Evolutionary conservation across 1,284 basidiomycete species (phyloP), one percentile per base, ranked within the genome.

Genomic region (Athelia sp.): DNA sequence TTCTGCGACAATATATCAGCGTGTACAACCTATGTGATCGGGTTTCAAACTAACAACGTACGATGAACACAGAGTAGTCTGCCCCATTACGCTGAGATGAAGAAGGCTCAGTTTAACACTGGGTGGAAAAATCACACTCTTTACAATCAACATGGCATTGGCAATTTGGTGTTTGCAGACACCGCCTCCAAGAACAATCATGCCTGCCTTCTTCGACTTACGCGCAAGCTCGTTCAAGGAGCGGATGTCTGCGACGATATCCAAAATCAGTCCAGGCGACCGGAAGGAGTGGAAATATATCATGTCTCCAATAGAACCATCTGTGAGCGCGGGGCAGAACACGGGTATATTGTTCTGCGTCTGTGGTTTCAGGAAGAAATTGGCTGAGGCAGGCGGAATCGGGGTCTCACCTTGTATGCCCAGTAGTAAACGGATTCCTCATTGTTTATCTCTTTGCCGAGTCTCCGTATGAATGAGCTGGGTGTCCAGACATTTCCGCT

Each of bases 141-240:
- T 62, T 65, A 96, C 94, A 63, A 99, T 98, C 19, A 99, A 74
- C 97, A 99, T 98, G 1, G 96, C 95, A 62, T 99, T 99, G 15
- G 95, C 95, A 51, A 99, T 98, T 64, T 99, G 97, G 66, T 99
- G 97, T 69, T 99, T 99, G 76, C 96, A 98, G 8, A 99, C 96
- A 1, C 97, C 97, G 14, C 97, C 97, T 13, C 97, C 97, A 6
- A 99, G 81, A 50, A 99, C 87, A 60, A 99, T 95, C 93, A 99
- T 99, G 2, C 97, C 97, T 4, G 97, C 97, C 68, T 95, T 96
- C 56, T 83, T 86, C 26, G 94, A 87, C 58, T 82, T 87, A 51
- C 98, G 81, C 13, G 91, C 86, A 23, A 93, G 73, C 66, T 99
- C 95, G 68, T 99, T 99, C 35, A 99, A 71, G 22, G 82, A 74